Evolutionary conservation across 306 rosid species (phyloP).

Genomic region (Prunus dulcis): DNA sequence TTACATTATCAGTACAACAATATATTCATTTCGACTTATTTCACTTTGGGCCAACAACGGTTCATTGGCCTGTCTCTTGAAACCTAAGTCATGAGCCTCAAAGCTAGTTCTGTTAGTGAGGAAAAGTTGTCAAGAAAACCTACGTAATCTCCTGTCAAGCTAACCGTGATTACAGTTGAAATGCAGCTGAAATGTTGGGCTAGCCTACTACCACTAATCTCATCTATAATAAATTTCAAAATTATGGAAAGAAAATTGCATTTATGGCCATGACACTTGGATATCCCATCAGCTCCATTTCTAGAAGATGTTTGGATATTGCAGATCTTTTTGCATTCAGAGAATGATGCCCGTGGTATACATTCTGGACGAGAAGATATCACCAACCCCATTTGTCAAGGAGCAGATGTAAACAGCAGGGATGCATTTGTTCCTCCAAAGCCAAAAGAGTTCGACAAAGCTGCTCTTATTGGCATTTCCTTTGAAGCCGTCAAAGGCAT

Average conservation of each 20-base stretch:
- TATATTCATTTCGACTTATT: background rate
- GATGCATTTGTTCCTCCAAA: constrained; percentile 97
- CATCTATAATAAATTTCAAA: background rate
- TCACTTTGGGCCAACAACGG: background rate
- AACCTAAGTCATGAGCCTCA: background rate
- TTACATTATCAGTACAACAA: background rate
- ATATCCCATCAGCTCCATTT: background rate
- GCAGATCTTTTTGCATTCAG: background rate
- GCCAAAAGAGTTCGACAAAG: constrained; percentile 90
- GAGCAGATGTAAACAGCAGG: constrained; percentile 59
- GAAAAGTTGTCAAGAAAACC: background rate
- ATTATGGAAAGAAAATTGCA: background rate
- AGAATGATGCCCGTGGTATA: background rate
- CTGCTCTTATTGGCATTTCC: constrained; percentile 64
- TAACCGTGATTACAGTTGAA: background rate
- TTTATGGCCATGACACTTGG: background rate
- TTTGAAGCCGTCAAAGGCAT: constrained; percentile 63
- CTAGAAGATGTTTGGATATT: background rate
- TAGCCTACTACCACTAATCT: background rate
- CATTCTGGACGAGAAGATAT: constrained; percentile 1
- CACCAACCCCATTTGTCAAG: constrained; percentile 21
- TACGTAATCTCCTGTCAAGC: background rate
- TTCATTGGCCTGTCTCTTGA: background rate
- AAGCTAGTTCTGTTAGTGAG: background rate
- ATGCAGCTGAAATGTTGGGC: background rate